Percentiles rank a stretch among this genome's conserved stretches.
Conservation (phyloP, 2,329 filamentous ascomycete genomes). For the Incumbomyces lentus region DNA sequence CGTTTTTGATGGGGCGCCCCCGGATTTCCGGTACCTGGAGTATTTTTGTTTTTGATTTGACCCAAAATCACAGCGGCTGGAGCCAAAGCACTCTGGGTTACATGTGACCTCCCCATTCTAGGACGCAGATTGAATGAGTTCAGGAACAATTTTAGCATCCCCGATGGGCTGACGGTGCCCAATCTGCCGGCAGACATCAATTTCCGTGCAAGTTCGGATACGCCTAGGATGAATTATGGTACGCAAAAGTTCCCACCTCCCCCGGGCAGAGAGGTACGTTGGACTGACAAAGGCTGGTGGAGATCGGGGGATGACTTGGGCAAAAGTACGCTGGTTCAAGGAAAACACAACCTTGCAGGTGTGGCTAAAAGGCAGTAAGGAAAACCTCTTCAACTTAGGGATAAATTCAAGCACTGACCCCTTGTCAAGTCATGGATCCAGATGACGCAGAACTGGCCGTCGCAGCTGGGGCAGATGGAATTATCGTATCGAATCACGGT, state of each 20-base stretch:
- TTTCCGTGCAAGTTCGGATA: not conserved
- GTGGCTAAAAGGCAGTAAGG: conserved; percentile 18
- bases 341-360: conserved; percentile 7
- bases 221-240: not conserved
- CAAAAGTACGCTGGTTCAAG: conserved; percentile 15
- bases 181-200: not conserved
- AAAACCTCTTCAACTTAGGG: too few relatives aligned
- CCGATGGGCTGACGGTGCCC: not conserved
- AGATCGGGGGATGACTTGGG: conserved; percentile 29
- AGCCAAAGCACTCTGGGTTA: conserved; percentile 45
- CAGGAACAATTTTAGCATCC: conserved; percentile 37
- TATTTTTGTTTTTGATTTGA: too few relatives aligned
- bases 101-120: conserved; percentile 45
- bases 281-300: conserved; percentile 26
- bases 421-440: conserved; percentile 23
- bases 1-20: too few relatives aligned
- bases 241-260: too few relatives aligned
- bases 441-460: conserved; percentile 29
- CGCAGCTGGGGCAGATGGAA: conserved; percentile 26
- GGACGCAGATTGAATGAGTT: conserved; percentile 45
- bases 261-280: conserved; percentile 29
- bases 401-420: too few relatives aligned
- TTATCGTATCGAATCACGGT: conserved; percentile 32
- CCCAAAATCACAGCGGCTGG: conserved; percentile 28
- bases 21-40: too few relatives aligned